A percentile compares a stretch with the other conserved stretches of the same genome.
These are phyloP conservation scores for Malassezia obtusa DNA, from an alignment of 1,284 basidiomycete species.

Conservation along the genomic window DNA sequence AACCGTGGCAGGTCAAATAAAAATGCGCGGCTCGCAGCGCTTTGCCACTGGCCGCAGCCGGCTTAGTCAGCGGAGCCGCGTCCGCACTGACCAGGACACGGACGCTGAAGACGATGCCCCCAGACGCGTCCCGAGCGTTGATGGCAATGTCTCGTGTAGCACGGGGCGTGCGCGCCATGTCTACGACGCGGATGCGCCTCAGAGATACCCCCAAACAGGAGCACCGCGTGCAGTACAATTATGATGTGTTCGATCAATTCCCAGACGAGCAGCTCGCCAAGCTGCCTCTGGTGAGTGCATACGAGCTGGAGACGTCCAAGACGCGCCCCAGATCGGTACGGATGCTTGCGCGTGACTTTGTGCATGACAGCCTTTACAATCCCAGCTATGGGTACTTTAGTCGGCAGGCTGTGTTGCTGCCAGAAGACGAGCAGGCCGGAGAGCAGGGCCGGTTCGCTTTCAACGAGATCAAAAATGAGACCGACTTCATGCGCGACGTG, in stretches of 20 bases:
- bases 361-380: constrained; percentile 93
- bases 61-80: background rate
- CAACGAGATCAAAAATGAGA: constrained; percentile 57
- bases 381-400: constrained; percentile 91
- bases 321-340: constrained; percentile 63
- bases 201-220: background rate
- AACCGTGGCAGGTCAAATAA: no score
- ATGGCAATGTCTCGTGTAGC: no score
- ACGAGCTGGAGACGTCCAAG: constrained; percentile 18
- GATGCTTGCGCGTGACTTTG: constrained; percentile 92
- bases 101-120: background rate
- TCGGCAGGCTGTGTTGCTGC: constrained; percentile 41
- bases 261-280: constrained; percentile 30
- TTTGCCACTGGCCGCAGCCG: background rate
- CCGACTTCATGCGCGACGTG: constrained; percentile 71
- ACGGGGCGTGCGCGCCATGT: background rate
- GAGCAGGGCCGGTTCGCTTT: constrained; percentile 59
- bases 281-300: constrained; percentile 32
- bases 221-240: constrained; percentile 45
- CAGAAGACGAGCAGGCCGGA: background rate
- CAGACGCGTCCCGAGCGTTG: no score
- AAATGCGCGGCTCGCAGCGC: background rate
- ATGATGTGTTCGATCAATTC: constrained; percentile 36
- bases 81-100: constrained; percentile 1
- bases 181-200: background rate